Evolutionary conservation across 1,284 basidiomycete species (phyloP), one percentile per base, ranked within the genome.

Genomic region (Polyporus tsugae): DNA sequence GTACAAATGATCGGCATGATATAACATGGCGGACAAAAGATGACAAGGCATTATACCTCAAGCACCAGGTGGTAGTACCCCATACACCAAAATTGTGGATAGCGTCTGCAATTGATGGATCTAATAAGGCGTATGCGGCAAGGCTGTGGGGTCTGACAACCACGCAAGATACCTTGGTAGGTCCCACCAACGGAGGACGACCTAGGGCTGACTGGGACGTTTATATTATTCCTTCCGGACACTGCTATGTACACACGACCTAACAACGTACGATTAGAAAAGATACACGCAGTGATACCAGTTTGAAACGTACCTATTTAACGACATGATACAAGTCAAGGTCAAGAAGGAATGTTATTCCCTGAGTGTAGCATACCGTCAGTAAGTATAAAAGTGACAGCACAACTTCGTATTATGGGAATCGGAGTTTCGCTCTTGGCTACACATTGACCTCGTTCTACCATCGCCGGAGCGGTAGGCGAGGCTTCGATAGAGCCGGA

Each of bases 401-500:
- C 67, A 63, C 63, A 60, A 59, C 67, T 70, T 72, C 69, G 69
- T 69, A 64, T 55, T 9, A 46, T 49, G 67, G 69, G 69, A 70
- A 69, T 64, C 41, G 22, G 49, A 57, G 7, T 53, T 25, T 68
- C 58, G 25, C 59, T 73, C 55, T 73, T 63, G 72, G 72, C 72
- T 73, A 66, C 72, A 74, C 62, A 73, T 74, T 75, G 73, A 75
- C 74, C 72, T 75, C 72, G 69, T 49, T 66, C 71, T 63, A 68
- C 74, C 73, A 72, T 71, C 60, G 73, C 71, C 65, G 70, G 29
- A 73, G 70, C 80, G 80, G 79, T 81, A 80, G 74, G 79, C 76
- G 79, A 88, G 86, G 88, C 89, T 90, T 90, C 89, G 89, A 90
- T 82, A 88, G 87, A 87, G 89, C 89, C 89, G 76, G 41, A 39